Evolutionary conservation across 2,329 filamentous ascomycete genomes (phyloP).

Genomic region (Talaromyces sp.): DNA sequence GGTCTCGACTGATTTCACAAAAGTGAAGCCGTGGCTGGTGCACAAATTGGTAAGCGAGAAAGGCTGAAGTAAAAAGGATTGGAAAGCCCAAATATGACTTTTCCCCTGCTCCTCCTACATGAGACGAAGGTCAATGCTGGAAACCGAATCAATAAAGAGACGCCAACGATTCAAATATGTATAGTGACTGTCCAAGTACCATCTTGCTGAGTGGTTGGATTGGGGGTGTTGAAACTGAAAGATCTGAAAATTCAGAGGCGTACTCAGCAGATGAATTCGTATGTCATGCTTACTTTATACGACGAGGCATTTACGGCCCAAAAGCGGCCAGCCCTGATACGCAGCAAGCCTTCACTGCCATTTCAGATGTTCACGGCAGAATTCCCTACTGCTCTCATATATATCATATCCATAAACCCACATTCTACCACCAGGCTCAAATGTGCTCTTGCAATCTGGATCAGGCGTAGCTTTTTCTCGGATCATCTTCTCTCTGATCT

Average conservation of each 20-base stretch:
- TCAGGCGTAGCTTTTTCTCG: background rate
- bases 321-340: background rate
- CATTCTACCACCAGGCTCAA: constrained; percentile 3
- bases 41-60: too few relatives aligned
- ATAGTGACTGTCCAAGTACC: too few relatives aligned
- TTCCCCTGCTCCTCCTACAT: too few relatives aligned
- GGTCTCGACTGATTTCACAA: too few relatives aligned
- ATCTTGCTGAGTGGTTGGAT: too few relatives aligned
- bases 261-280: background rate
- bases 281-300: background rate
- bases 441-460: constrained; percentile 1
- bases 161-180: too few relatives aligned
- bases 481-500: constrained; percentile 1
- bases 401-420: constrained; percentile 5
- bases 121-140: too few relatives aligned
- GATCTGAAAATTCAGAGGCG: background rate
- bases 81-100: too few relatives aligned
- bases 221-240: too few relatives aligned
- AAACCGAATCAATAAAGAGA: too few relatives aligned
- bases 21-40: too few relatives aligned
- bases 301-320: background rate
- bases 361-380: background rate
- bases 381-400: background rate
- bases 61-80: too few relatives aligned
- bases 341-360: background rate